Conservation (phyloP, 2,329 filamentous ascomycete genomes). For the Verticillium isaacii region DNA sequence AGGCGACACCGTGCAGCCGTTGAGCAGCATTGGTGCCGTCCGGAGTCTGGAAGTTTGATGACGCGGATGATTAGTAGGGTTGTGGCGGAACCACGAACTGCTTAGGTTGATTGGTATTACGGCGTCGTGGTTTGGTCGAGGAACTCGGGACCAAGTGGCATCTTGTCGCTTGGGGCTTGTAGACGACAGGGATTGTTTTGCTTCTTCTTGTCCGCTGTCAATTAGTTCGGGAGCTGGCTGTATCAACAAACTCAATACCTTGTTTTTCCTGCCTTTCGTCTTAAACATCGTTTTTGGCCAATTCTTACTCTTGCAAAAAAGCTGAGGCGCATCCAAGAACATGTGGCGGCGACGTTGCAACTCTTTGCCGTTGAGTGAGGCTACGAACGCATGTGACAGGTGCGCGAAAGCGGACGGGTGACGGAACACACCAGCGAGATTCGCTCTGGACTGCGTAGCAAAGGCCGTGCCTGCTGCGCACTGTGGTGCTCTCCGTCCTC, state of each 20-base stretch:
- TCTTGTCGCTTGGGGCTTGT: slow-evolving; percentile 3
- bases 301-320: too few species aligned
- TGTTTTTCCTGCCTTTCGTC: neutral
- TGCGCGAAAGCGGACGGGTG: too few species aligned
- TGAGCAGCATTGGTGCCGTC: slow-evolving; percentile 49
- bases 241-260: neutral
- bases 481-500: too few species aligned
- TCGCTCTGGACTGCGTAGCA: too few species aligned
- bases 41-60: slow-evolving; percentile 52
- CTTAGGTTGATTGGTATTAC: neutral
- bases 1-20: slow-evolving; percentile 43
- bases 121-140: neutral
- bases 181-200: slow-evolving; percentile 5
- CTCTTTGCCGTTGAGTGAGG: too few species aligned
- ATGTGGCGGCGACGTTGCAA: too few species aligned
- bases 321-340: too few species aligned
- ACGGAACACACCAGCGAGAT: too few species aligned
- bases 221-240: neutral
- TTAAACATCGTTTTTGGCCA: too few species aligned
- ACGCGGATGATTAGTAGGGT: neutral
- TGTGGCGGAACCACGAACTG: slow-evolving; percentile 8
- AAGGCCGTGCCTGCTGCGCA: too few species aligned
- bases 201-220: neutral
- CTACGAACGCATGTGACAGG: too few species aligned
- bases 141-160: slow-evolving; percentile 5